These are phyloP conservation scores for Insectozyma bohioensis DNA, from an alignment of 1,139 yeast species.

Conservation along the genomic window DNA sequence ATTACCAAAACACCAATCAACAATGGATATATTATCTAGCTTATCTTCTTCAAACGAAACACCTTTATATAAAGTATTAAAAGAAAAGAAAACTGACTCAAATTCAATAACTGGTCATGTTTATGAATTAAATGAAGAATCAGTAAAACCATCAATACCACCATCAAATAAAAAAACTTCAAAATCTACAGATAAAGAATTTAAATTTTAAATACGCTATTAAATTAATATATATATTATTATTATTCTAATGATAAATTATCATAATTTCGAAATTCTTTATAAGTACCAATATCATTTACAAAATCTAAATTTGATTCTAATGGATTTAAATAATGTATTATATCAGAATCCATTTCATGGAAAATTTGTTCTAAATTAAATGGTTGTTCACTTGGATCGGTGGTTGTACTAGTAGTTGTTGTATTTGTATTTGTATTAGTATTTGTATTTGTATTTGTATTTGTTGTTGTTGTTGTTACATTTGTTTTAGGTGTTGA, in stretches of 20 bases:
- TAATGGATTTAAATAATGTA: conserved; percentile 28
- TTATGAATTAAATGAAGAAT: conserved; percentile 3
- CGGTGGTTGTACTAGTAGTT: not conserved
- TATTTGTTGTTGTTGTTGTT: too few relatives aligned
- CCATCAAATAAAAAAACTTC: not conserved
- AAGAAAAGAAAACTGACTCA: conserved; percentile 10
- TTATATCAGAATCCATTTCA: conserved; percentile 31
- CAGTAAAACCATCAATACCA: too few relatives aligned
- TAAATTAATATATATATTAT: conserved; percentile 1
- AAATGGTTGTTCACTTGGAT: not conserved
- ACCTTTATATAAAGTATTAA: conserved; percentile 12
- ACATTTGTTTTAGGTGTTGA: not conserved
- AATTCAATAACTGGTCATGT: conserved; percentile 8
- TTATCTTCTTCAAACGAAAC: not conserved
- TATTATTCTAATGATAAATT: conserved; percentile 3
- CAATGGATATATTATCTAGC: conserved; percentile 3
- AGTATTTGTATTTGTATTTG: too few relatives aligned
- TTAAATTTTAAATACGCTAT: conserved; percentile 17
- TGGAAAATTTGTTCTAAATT: conserved; percentile 28
- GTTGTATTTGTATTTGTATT: too few relatives aligned
- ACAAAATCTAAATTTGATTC: conserved; percentile 23
- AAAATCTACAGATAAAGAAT: too few relatives aligned
- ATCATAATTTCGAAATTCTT: not conserved
- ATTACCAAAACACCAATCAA: conserved; percentile 1
- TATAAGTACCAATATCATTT: conserved; percentile 2